Evolutionary conservation across 306 rosid species (phyloP).

Genomic region (Malus sieversii): DNA sequence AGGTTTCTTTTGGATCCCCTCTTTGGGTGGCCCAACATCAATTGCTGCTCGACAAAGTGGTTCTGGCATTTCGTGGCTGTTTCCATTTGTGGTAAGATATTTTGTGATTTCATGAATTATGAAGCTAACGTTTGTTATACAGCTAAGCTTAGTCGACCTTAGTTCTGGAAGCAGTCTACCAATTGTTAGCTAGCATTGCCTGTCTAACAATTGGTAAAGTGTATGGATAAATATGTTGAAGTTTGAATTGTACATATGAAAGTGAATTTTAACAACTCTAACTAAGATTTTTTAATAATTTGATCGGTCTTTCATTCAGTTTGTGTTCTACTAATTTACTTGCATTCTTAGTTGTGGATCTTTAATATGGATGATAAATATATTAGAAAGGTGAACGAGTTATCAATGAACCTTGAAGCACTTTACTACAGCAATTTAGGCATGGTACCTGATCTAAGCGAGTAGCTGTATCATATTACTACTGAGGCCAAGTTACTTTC

Average conservation of each 20-base stretch:
- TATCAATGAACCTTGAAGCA: neutral
- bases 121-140: constrained; percentile 13
- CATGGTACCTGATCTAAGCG: neutral
- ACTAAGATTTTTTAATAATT: neutral
- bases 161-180: neutral
- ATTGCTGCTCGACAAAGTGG: constrained; percentile 99
- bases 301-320: neutral
- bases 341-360: constrained; percentile 2
- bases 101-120: constrained; percentile 8
- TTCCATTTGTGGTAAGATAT: constrained; percentile 85
- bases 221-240: neutral
- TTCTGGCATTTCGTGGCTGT: constrained; percentile 87
- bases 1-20: constrained; percentile 99
- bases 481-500: neutral
- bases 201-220: neutral
- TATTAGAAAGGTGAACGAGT: neutral
- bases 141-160: neutral
- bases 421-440: neutral
- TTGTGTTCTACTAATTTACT: neutral
- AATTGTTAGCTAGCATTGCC: neutral
- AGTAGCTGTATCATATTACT: neutral
- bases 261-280: neutral
- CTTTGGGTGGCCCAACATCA: constrained; percentile 94
- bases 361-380: neutral
- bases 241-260: neutral